phyloP scores from a whole-genome alignment of 2,329 filamentous ascomycete genomes.

The Cladosporium colombiae region DNA sequence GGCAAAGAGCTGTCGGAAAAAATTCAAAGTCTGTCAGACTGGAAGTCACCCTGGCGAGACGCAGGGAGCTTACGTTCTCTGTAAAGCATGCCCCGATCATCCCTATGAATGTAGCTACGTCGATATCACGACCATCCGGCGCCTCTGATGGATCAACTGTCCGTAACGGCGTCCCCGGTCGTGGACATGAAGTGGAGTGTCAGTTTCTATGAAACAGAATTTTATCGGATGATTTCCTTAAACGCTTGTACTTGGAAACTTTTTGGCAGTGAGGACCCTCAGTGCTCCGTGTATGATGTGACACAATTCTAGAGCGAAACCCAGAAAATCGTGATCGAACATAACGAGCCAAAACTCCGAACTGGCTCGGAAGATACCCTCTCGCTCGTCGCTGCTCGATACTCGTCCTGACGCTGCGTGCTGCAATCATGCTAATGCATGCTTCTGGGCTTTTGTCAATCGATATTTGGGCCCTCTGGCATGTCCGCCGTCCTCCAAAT shows the following conservation, averaged over 20 bases:
- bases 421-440: slow-evolving; percentile 12
- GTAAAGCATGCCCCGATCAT: not conserved
- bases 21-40: not conserved
- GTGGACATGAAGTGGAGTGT: not conserved
- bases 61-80: not conserved
- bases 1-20: not conserved
- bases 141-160: not conserved
- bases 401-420: slow-evolving; percentile 5
- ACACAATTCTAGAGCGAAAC: not conserved
- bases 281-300: not conserved
- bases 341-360: slow-evolving; percentile 16
- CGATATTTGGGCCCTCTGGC: slow-evolving; percentile 10
- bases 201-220: not conserved
- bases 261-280: not conserved
- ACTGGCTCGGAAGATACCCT: slow-evolving; percentile 5
- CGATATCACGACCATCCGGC: not conserved
- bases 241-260: not conserved
- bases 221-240: not conserved
- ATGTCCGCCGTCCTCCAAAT: slow-evolving; percentile 13
- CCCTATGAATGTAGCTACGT: not conserved
- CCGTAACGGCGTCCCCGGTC: not conserved
- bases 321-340: slow-evolving; percentile 1
- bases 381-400: slow-evolving; percentile 3
- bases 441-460: slow-evolving; percentile 8
- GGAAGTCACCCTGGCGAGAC: not conserved